phyloP scores from a whole-genome alignment of 169 alveolate species.

The Eimeria necatrix region DNA sequence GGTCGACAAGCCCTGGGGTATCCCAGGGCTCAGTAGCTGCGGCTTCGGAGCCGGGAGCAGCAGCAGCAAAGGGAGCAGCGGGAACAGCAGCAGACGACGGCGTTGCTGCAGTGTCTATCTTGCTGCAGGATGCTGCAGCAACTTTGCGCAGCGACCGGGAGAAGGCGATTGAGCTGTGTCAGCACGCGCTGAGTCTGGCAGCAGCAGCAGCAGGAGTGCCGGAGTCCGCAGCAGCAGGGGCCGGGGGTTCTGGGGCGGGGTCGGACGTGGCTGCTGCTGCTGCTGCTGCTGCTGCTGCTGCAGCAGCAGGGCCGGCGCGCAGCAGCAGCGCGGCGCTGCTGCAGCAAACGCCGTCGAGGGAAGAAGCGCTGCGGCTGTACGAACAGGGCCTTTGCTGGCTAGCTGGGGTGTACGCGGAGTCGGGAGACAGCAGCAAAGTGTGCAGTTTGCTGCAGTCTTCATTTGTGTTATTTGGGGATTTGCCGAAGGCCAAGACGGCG shows the following conservation, averaged over 20 bases:
- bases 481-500: slow-evolving; percentile 90
- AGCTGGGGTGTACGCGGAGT: slow-evolving; percentile 73
- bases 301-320: background rate
- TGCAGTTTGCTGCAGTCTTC: slow-evolving; percentile 20
- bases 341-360: background rate
- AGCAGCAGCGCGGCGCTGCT: background rate
- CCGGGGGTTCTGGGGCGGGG: background rate
- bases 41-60: background rate
- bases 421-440: background rate
- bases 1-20: background rate
- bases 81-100: background rate
- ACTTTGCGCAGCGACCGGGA: background rate
- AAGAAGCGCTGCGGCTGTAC: slow-evolving; percentile 66
- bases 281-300: background rate
- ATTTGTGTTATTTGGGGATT: slow-evolving; percentile 83
- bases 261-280: background rate
- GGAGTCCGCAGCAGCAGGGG: background rate
- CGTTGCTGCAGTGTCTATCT: background rate
- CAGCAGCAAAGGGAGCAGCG: background rate
- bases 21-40: slow-evolving; percentile 14
- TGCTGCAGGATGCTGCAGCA: slow-evolving; percentile 35
- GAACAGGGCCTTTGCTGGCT: slow-evolving; percentile 56
- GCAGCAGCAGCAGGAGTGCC: slow-evolving; percentile 18
- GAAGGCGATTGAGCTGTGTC: background rate
- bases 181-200: background rate